Evolutionary conservation across 441 rosid genomes (phyloP), one percentile per base, ranked within the genome.

Genomic region (Euphorbia schlechtendalii): DNA sequence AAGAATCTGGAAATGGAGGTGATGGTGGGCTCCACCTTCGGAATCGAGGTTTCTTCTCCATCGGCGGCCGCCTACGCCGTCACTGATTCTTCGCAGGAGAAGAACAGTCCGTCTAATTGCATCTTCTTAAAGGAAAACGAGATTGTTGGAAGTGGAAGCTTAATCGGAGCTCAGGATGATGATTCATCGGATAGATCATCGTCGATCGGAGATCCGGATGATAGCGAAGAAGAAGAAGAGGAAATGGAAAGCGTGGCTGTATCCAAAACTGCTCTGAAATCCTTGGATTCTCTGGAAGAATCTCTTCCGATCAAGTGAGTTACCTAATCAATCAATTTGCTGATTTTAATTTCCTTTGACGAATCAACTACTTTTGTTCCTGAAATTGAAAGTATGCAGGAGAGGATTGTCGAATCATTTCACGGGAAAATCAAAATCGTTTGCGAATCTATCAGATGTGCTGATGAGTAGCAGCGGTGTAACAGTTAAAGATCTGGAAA

Each of bases 381-480:
- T 9, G 56, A 53, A 25, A 53, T 21, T 53, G 17, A 10, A 25
- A 25, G 45, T 2, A 21, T 11, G 43, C 70, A 73, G 72, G 66
- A 59, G 73, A 30, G 77, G 98, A 24, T 71, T 91, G 56, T 85
- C 96, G 51, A 87, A 76, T 70, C 90, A 91, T 66, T 88, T 78
- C 64, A 24, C 81, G 0, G 98, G 96, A 43, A 91, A 86, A 79
- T 85, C 92, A 14, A 91, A 86, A 68, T 91, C 94, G 15, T 91
- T 91, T 66, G 82, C 73, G 17, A 85, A 83, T 74, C 61, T 91
- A 14, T 53, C 80, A 55, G 89, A 86, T 46, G 52, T 46, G 15
- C 20, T 46, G 20, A 46, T 52, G 74, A 61, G 28, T 13, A 48
- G 25, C 4, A 4, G 25, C 17, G 80, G 69, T 46, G 74, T 52